phyloP scores from a whole-genome alignment of 140 eudicot genomes.

The Stevia rebaudiana region DNA sequence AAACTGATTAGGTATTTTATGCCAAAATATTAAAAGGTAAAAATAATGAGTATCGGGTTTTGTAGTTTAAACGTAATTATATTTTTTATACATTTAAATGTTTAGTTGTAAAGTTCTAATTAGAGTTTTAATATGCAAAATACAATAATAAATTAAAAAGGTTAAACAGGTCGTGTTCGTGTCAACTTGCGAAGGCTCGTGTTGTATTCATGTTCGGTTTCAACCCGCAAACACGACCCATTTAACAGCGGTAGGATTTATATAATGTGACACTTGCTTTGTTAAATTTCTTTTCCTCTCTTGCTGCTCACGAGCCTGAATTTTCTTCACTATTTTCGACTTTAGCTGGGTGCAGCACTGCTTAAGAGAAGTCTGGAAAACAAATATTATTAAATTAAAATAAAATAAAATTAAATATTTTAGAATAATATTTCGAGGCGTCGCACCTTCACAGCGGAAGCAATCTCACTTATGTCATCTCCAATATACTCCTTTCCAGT shows the following conservation, averaged over 20 bases:
- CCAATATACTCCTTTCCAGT: conserved; percentile 99
- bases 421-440: background rate
- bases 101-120: background rate
- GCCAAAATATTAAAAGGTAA: background rate
- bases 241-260: background rate
- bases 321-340: conserved; percentile 85
- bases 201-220: background rate
- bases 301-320: conserved; percentile 98
- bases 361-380: conserved; percentile 63
- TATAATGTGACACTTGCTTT: conserved; percentile 40
- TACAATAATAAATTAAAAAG: no score
- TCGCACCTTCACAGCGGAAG: conserved; percentile 84
- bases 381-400: conserved; percentile 13
- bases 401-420: background rate
- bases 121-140: background rate
- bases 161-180: background rate
- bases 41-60: background rate
- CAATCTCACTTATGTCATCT: conserved; percentile 97
- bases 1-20: background rate
- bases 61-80: background rate
- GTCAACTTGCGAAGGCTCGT: background rate
- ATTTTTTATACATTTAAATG: background rate
- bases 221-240: background rate
- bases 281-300: conserved; percentile 86
- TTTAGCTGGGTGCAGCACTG: conserved; percentile 88